phyloP scores from a whole-genome alignment of 2,329 filamentous ascomycete species.

The Aspergillus luchuensis region DNA sequence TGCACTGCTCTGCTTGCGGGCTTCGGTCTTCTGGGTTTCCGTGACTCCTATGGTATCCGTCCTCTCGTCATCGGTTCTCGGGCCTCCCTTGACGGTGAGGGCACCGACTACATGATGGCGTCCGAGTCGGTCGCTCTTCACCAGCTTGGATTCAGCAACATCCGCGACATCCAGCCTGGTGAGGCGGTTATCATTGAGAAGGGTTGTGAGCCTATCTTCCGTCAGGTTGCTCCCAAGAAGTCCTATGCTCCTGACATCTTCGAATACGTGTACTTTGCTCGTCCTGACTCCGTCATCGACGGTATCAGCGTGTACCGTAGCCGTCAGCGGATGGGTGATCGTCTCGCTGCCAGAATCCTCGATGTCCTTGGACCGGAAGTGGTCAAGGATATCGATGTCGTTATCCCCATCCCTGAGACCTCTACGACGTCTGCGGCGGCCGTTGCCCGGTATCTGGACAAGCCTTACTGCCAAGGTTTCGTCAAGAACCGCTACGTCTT shows the following conservation, averaged over 20 bases:
- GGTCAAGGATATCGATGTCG: conserved; percentile 73
- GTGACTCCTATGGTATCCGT: conserved; percentile 78
- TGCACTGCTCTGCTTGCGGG: conserved; percentile 80
- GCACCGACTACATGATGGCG: conserved; percentile 84
- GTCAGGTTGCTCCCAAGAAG: conserved; percentile 68
- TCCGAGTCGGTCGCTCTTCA: conserved; percentile 83
- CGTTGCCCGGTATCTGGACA: conserved; percentile 72
- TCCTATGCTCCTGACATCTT: conserved; percentile 84
- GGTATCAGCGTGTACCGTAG: conserved; percentile 84
- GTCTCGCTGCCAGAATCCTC: conserved; percentile 73
- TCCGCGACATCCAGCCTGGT: conserved; percentile 77
- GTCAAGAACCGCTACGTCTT: conserved; percentile 90
- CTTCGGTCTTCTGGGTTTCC: conserved; percentile 79
- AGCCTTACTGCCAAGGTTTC: conserved; percentile 78
- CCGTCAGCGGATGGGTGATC: conserved; percentile 82
- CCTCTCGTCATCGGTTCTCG: conserved; percentile 78
- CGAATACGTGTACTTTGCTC: conserved; percentile 84
- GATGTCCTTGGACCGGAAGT: conserved; percentile 67
- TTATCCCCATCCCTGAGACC: conserved; percentile 84
- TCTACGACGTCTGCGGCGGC: conserved; percentile 77
- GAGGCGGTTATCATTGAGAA: conserved; percentile 85
- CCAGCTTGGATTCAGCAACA: conserved; percentile 76
- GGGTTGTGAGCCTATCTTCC: conserved; percentile 71
- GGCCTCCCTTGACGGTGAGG: conserved; percentile 64
- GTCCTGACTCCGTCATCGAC: conserved; percentile 80